Evolutionary conservation across 208 protist genomes (phyloP).

Genomic region (Porcisia hertigi): DNA sequence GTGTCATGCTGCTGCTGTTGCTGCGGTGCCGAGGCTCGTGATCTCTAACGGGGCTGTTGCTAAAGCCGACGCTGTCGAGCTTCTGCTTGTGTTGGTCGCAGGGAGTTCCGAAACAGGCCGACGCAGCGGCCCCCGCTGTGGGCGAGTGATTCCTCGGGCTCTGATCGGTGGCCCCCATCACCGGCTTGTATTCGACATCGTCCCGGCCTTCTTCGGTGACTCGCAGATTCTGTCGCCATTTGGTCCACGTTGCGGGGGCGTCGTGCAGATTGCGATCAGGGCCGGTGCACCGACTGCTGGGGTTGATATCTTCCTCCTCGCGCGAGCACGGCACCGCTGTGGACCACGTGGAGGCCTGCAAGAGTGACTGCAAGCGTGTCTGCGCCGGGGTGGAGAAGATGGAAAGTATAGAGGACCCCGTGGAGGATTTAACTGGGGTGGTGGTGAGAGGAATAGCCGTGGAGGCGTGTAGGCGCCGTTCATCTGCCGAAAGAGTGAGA

Average conservation of each 20-base stretch:
- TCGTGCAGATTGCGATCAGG: background rate
- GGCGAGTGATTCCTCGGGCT: background rate
- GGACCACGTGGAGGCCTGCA: constrained; percentile 25
- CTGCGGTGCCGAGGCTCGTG: background rate
- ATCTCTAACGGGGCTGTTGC: background rate
- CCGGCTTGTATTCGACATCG: background rate
- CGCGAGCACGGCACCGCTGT: constrained; percentile 3
- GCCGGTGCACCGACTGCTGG: background rate
- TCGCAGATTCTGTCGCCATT: background rate
- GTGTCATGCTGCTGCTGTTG: constrained; percentile 9
- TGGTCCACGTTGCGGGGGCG: background rate
- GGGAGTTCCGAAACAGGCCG: background rate
- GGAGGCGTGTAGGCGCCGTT: constrained; percentile 16
- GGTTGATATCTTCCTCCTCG: background rate
- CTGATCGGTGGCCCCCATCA: background rate
- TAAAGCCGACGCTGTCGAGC: background rate
- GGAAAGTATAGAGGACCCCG: constrained; percentile 1
- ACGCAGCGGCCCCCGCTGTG: background rate
- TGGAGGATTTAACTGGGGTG: background rate
- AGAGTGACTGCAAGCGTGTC: constrained; percentile 25
- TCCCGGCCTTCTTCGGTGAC: background rate
- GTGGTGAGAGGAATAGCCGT: constrained; percentile 6
- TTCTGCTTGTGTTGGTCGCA: background rate
- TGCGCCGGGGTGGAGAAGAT: constrained; percentile 30
- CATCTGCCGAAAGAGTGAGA: constrained; percentile 14